Base-by-base conservation (phyloP, 148 eudicot species). In the Vaccinium myrtillus region DNA sequence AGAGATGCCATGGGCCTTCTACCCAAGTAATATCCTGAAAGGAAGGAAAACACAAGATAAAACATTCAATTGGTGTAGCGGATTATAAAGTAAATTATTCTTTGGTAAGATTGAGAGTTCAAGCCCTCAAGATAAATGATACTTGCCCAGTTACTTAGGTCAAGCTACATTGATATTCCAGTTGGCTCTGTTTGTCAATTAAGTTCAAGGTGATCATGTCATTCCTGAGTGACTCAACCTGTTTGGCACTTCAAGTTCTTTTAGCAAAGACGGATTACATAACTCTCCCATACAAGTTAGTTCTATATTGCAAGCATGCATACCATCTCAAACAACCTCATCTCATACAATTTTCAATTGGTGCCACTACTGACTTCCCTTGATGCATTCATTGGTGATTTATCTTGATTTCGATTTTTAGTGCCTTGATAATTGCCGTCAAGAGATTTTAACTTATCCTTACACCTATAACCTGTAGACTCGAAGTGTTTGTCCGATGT, bases 381-480 rank as follows among this genome's bases (percentile, higher is more conserved):
- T 67, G 16, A 67, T 67, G 73, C 36, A 27, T 25, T 25, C 13
- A 67, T 11, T 25, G 73, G 36, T 21, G 27, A 30, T 36, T 36
- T 71, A 71, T 15, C 48, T 71, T 73, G 9, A 73, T 73, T 73
- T 18, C 19, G 21, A 73, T 18, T 73, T 18, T 32, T 71, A 18
- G 76, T 14, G 19, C 6, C 6, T 18, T 71, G 36, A 71, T 36
- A 73, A 36, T 15, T 5, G 8, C 77, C 11, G n/a, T 18, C 50
- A 6, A 36, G 39, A 73, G 21, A 73, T 49, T 73, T 10, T 39
- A 36, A 30, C 39, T 71, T 36, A 39, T 32, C n/a, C 77, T 39
- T 73, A 18, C 49, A 73, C 77, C 48, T 73, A 73, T 8, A 73
- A 73, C 77, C 49, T 39, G 48, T 73, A 73, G 77, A 32, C n/a